A percentile compares a stretch with the other conserved stretches of the same genome.
Evolutionary conservation across 2,329 filamentous ascomycete species (phyloP).

Genomic region (Phaeophleospora eucalypticola): DNA sequence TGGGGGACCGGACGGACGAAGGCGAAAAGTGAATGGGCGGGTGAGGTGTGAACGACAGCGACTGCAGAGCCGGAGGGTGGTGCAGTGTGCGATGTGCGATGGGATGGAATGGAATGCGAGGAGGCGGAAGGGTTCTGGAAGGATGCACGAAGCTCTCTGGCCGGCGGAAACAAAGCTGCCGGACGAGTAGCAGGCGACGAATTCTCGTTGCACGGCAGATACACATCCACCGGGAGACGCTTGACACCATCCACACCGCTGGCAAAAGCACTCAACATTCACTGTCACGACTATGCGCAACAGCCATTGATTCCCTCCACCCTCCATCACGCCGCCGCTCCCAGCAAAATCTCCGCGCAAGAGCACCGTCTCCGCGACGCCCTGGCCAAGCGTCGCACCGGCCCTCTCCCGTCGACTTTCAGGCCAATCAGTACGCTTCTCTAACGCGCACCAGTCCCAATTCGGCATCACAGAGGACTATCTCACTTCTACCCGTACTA

Average conservation of each 20-base stretch:
- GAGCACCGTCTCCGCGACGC: too few species aligned
- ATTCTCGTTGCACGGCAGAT: background rate
- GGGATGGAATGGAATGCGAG: slow-evolving; percentile 1
- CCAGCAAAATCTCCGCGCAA: background rate
- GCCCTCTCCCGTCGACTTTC: too few species aligned
- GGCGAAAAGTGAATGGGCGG: too few species aligned
- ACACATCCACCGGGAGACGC: background rate
- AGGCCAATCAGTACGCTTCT: too few species aligned
- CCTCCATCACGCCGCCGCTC: background rate
- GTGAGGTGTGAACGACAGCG: background rate
- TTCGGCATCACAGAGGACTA: background rate
- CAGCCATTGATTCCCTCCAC: too few species aligned
- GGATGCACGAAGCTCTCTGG: background rate
- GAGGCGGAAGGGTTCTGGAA: slow-evolving; percentile 2
- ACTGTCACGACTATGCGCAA: too few species aligned
- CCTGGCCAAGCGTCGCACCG: too few species aligned
- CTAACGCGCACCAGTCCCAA: background rate
- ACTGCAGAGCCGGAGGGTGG: too few species aligned
- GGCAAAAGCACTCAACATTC: too few species aligned
- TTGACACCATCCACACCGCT: background rate
- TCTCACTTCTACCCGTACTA: background rate
- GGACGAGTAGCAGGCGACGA: background rate
- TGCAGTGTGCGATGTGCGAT: background rate
- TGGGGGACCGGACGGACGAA: too few species aligned
- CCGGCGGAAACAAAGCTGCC: background rate